Evolutionary conservation across 768 basidiomycete genomes (phyloP), one percentile per base, ranked within the genome.

Genomic region (Postia placenta): DNA sequence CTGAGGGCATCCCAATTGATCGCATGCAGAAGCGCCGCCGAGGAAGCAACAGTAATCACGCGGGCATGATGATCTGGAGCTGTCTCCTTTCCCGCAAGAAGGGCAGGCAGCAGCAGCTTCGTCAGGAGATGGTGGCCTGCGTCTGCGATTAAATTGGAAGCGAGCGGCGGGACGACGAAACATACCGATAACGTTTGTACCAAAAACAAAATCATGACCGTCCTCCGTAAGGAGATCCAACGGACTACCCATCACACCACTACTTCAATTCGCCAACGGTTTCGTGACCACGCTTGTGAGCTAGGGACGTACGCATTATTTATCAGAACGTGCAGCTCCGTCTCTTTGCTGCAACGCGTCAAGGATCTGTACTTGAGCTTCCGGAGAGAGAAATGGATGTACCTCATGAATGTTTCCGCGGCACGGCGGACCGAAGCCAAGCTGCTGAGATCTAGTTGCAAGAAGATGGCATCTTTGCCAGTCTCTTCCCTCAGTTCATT

Each of bases 81-180:
- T 7, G 62, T 55, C 35, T 62, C 60, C 19, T 73, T 70, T 1
- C 67, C 68, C 11, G 65, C 60, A 23, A 70, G 58, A 30, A 79
- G 65, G 11, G 62, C 61, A 1, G 79, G 76, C 6, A 79, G 64
- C 36, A 82, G 71, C 9, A 72, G 66, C 28, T 67, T 62, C 4
- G 79, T 84, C 48, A 86, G 70, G 55, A 77, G 72, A 57, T 74
- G 80, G 57, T 79, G 85, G 2, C 83, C 81, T 79, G 50, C 33
- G 33, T 75, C 9, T 9, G 33, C 33, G 9, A n/a, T 35, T 9
- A 6, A 42, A 5, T 15, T 19, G 5, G 20, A 17, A 6, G 7
- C 20, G 5, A 42, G 7, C n/a, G 25, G 36, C 14, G 28, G 3
- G 43, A 5, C 36, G 24, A 47, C 26, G 5, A 24, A 12, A 42